Conservation (phyloP, 257 asterid species). For the Lycium ferocissimum region DNA sequence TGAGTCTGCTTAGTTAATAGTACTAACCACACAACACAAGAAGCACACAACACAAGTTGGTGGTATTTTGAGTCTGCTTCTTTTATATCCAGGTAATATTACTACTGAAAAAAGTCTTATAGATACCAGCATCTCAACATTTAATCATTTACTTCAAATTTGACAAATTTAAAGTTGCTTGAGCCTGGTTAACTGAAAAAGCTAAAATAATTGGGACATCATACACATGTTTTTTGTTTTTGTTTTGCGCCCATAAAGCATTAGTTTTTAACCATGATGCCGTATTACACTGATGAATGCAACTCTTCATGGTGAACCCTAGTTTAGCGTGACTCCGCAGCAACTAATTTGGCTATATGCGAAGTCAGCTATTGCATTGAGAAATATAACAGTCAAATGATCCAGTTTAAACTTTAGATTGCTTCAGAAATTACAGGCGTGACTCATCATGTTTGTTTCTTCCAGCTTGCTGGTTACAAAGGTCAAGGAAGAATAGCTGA, state of each 20-base stretch:
- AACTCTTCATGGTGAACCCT: conserved; percentile 6
- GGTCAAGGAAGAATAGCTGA: conserved; percentile 97
- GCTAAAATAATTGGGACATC: neutral
- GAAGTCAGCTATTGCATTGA: neutral
- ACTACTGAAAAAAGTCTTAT: neutral
- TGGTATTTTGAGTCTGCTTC: neutral
- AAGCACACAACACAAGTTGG: no score
- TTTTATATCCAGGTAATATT: no score
- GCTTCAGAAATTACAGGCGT: conserved; percentile 22
- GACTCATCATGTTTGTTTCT: conserved; percentile 33
- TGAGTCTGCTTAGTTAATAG: neutral
- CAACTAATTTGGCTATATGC: neutral
- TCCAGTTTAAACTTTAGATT: conserved; percentile 22
- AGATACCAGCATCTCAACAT: neutral
- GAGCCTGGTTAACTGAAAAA: neutral
- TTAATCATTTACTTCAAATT: neutral
- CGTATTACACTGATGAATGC: neutral
- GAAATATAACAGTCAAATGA: neutral
- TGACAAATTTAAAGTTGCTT: neutral
- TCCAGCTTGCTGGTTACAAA: conserved; percentile 79
- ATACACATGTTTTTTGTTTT: neutral
- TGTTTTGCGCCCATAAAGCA: neutral
- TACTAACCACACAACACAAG: no score
- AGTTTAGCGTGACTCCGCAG: conserved; percentile 24
- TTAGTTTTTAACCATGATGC: conserved; percentile 9